A percentile compares a stretch with the other conserved stretches of the same genome.
Conservation (phyloP, 2,329 filamentous ascomycete genomes). For the Parastagonospora nodorum region DNA sequence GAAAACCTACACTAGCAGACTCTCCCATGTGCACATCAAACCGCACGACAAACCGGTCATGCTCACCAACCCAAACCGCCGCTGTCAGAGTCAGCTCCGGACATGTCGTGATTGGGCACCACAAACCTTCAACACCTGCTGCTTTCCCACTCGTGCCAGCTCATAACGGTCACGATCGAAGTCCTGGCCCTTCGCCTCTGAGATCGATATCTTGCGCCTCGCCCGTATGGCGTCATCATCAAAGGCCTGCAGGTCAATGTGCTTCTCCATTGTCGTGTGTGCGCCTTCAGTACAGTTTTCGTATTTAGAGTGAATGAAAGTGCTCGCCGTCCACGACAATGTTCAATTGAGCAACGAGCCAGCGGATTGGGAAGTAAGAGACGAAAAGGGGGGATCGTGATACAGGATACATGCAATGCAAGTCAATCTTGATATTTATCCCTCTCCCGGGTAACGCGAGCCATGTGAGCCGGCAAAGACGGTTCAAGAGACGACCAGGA, state of each 20-base stretch:
- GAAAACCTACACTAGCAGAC: slow-evolving; percentile 39
- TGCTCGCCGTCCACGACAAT: slow-evolving; percentile 3
- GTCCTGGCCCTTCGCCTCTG: slow-evolving; percentile 29
- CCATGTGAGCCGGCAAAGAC: slow-evolving; percentile 39
- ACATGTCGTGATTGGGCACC: neutral
- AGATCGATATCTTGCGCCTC: slow-evolving; percentile 27
- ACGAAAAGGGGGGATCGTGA: slow-evolving; percentile 26
- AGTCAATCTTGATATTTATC: slow-evolving; percentile 42
- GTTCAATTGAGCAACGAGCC: slow-evolving; percentile 9
- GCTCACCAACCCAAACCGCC: slow-evolving; percentile 43
- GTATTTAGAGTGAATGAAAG: neutral
- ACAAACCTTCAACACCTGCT: slow-evolving; percentile 43
- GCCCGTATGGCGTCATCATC: slow-evolving; percentile 30
- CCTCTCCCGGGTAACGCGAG: slow-evolving; percentile 31
- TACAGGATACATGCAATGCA: slow-evolving; percentile 43
- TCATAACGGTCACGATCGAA: slow-evolving; percentile 43
- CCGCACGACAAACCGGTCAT: slow-evolving; percentile 46
- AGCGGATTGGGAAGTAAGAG: slow-evolving; percentile 23
- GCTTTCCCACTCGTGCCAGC: slow-evolving; percentile 41
- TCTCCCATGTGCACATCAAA: slow-evolving; percentile 48
- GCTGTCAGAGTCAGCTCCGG: slow-evolving; percentile 26
- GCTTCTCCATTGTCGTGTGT: slow-evolving; percentile 36
- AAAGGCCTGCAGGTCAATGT: slow-evolving; percentile 33
- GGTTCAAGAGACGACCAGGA: slow-evolving; percentile 21
- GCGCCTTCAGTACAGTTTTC: neutral